These are phyloP conservation scores for Trichocladium uniseriatum DNA, from an alignment of 495 filamentous ascomycete species.

Conservation along the genomic window DNA sequence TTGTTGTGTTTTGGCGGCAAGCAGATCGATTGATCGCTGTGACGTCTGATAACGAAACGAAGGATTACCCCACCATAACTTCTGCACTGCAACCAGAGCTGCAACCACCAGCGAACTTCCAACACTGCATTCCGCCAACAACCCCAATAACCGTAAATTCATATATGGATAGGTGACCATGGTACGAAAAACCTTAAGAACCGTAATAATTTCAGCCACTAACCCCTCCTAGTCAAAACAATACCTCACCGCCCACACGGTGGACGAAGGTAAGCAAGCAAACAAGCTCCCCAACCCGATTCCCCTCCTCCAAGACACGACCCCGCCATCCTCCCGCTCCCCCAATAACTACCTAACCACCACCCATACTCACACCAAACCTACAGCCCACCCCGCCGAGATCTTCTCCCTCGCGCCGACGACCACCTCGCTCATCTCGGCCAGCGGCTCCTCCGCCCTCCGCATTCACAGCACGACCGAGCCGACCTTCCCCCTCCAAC, in stretches of 20 bases:
- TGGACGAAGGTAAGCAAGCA: slow-evolving; percentile 61
- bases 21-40: background rate
- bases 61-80: slow-evolving; percentile 10
- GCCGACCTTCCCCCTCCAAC: slow-evolving; percentile 61
- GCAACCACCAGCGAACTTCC: background rate
- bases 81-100: background rate
- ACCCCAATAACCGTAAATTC: background rate
- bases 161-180: slow-evolving; percentile 33
- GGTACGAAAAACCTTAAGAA: too few species aligned
- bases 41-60: background rate
- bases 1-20: background rate
- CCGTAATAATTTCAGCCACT: background rate
- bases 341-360: background rate
- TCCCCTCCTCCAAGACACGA: background rate
- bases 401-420: slow-evolving; percentile 88
- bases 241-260: slow-evolving; percentile 85
- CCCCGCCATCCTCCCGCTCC: background rate
- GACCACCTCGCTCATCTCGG: slow-evolving; percentile 63
- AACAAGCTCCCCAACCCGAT: background rate
- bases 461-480: slow-evolving; percentile 64
- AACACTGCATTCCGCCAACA: background rate
- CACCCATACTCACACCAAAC: slow-evolving; percentile 3
- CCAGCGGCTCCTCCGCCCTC: slow-evolving; percentile 69
- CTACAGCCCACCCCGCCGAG: slow-evolving; percentile 70
- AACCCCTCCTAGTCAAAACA: slow-evolving; percentile 70